phyloP scores from a whole-genome alignment of 2,329 filamentous ascomycete species.

The Fusarium duplospermum region DNA sequence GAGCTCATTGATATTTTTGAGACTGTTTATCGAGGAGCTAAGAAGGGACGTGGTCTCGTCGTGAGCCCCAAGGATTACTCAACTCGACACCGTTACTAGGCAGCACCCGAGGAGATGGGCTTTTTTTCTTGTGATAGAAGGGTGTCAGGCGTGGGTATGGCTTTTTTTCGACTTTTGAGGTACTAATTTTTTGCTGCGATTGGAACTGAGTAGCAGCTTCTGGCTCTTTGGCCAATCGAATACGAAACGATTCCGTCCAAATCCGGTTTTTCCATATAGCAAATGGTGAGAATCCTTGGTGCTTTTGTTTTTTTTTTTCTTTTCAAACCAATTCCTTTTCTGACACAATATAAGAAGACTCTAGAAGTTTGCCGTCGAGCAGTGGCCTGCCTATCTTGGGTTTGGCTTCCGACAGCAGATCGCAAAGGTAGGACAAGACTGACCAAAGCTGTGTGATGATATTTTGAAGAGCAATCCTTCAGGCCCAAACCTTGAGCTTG shows the following conservation, averaged over 20 bases:
- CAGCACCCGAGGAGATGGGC: not conserved
- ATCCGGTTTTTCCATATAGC: constrained; percentile 5
- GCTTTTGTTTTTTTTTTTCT: constrained; percentile 9
- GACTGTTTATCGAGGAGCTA: constrained; percentile 97
- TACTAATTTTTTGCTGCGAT: constrained; percentile 26
- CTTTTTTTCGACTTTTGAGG: constrained; percentile 1
- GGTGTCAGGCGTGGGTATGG: constrained; percentile 11
- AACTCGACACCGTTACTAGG: constrained; percentile 42
- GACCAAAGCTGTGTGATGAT: not conserved
- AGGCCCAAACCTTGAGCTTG: not conserved
- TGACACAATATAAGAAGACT: constrained; percentile 33
- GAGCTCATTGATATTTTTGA: constrained; percentile 99
- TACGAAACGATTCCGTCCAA: constrained; percentile 16
- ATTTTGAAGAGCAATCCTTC: not conserved
- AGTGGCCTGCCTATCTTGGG: not conserved
- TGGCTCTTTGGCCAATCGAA: constrained; percentile 23
- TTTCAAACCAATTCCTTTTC: constrained; percentile 16
- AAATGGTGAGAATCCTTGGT: constrained; percentile 40
- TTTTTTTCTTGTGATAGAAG: not conserved
- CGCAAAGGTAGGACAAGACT: constrained; percentile 10
- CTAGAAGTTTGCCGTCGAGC: constrained; percentile 19
- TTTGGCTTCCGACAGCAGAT: not conserved
- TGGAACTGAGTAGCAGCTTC: constrained; percentile 15
- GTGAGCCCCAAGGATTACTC: constrained; percentile 84
- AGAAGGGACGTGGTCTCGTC: constrained; percentile 96